Percentiles rank a stretch among this genome's conserved stretches.
Conservation (phyloP, 345 rosid species). For the Hevea brasiliensis region DNA sequence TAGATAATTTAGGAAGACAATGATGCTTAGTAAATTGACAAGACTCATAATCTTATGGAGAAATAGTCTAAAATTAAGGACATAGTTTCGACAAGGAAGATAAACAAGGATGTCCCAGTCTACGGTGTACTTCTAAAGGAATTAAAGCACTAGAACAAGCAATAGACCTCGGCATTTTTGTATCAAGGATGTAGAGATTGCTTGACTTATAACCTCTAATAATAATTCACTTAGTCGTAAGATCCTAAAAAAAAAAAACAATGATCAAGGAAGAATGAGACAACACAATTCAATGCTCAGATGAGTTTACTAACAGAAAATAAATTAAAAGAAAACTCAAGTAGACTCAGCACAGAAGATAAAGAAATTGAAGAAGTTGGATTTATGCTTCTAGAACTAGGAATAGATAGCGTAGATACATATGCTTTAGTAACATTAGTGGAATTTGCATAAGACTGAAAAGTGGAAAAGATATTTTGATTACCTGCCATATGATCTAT, state of each 20-base stretch:
- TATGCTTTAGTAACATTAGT: no score
- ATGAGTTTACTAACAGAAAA: background rate
- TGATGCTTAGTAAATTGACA: no score
- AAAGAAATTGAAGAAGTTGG: background rate
- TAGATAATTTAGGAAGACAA: no score
- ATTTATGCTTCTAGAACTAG: no score
- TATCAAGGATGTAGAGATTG: background rate
- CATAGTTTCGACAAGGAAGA: background rate
- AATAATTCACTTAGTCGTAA: background rate
- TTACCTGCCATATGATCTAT: no score
- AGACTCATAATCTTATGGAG: no score
- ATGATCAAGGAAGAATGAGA: background rate
- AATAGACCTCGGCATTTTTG: background rate
- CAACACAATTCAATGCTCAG: background rate
- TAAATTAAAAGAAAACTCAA: background rate
- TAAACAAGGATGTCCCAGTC: background rate
- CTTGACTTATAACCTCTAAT: background rate
- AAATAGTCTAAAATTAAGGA: background rate
- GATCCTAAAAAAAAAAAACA: conserved; percentile 1
- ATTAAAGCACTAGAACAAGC: background rate
- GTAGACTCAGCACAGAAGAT: background rate
- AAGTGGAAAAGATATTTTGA: no score
- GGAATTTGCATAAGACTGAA: no score
- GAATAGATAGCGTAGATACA: no score
- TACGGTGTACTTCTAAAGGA: background rate